Base-by-base conservation (phyloP, 2,329 filamentous ascomycete species). In the Pseudopithomyces chartarum region DNA sequence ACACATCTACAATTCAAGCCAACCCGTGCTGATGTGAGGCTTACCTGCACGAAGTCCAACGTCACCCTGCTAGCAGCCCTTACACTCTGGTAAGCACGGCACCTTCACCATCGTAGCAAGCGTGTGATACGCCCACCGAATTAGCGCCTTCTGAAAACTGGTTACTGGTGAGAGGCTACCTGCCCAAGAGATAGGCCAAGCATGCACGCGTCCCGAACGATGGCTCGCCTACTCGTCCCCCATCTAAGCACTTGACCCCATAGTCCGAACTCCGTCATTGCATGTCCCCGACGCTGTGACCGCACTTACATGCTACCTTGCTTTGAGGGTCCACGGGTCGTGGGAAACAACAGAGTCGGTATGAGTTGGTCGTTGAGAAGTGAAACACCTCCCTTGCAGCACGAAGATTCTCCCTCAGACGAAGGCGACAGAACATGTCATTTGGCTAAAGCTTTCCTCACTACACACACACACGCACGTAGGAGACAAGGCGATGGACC, bases 251-350 rank as follows among this genome's bases (percentile, higher is more conserved):
- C 13, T 26, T 7, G 13, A 40, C 13, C 32, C 20, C 20, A 39
- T 20, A 50, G 34, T 50, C 47, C 47, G 36, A 20, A 50, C 47
- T 50, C 47, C 47, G 47, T 33, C 46, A 47, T 26, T 33, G 20
- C n/a, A 23, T 6, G 26, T 20, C 22, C 47, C 47, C 11, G 22
- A 15, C 22, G 34, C 22, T 10, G 13, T 40, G 38, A 40, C 38
- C 38, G 19, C 15, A 29, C 26, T 8, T 29, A 29, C 26, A 29
- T 29, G 26, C 4, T 29, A 8, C 8, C 26, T 29, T 8, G 26
- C 26, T 29, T 29, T 29, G 26, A 29, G 26, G 26, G 4, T 23
- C n/a, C 32, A 15, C 19, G 32, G 12, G 11, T 6, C 15, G 12
- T 20, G 23, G 32, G 32, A 36, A n/a, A 20, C 6, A 38, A 48